phyloP scores from a whole-genome alignment of 2,329 filamentous ascomycete genomes.

The Chrysosporium queenslandicum region DNA sequence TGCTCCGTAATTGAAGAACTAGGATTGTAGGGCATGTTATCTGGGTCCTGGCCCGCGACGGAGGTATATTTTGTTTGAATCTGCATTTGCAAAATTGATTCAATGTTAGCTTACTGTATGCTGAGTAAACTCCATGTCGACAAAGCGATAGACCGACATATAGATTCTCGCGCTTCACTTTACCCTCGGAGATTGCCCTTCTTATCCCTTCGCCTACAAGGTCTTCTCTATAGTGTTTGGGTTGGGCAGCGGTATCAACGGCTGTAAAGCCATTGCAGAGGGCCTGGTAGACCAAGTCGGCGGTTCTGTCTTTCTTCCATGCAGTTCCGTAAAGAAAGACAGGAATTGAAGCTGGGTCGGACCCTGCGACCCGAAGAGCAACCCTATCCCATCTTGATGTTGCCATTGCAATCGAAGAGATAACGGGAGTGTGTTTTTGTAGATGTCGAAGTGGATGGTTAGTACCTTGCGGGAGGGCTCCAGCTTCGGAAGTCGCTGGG shows the following conservation, averaged over 20 bases:
- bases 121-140: no score
- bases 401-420: not conserved
- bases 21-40: conserved; percentile 54
- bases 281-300: conserved; percentile 58
- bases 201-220: conserved; percentile 59
- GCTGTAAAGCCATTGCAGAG: conserved; percentile 59
- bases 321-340: conserved; percentile 66
- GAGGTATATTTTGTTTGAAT: conserved; percentile 79
- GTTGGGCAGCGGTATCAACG: conserved; percentile 70
- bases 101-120: not conserved
- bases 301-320: conserved; percentile 67
- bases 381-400: conserved; percentile 5
- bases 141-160: conserved; percentile 57
- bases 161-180: conserved; percentile 51
- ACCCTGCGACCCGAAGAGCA: not conserved
- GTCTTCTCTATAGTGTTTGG: conserved; percentile 65
- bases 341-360: conserved; percentile 26
- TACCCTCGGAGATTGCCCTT: conserved; percentile 49
- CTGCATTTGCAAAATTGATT: conserved; percentile 29
- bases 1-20: conserved; percentile 51
- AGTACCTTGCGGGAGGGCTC: no score
- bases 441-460: no score
- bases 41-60: conserved; percentile 50
- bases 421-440: no score
- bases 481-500: no score